Base-by-base conservation (phyloP, 2,329 filamentous ascomycete genomes). In the Coleophoma eucalyptorum region DNA sequence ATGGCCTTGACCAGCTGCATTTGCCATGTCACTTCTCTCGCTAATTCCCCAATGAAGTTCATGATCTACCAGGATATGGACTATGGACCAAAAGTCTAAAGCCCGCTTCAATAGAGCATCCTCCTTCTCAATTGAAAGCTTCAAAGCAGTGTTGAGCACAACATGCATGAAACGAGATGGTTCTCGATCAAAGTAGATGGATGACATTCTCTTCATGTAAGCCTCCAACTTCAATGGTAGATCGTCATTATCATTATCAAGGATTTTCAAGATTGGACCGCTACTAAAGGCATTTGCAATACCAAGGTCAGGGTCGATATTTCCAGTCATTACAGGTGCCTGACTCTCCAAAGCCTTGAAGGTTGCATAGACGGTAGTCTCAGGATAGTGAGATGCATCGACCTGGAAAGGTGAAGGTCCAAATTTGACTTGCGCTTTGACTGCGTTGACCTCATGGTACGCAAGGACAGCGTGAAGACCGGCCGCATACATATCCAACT, bases 71-170 rank as follows among this genome's bases (percentile, higher is more conserved):
- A 66, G 55, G 43, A 84, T 80, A 62, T 86, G 82, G 4, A 86
- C 81, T 5, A 83, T 72, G 0, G 80, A 79, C 83, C 83, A 86
- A 2, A 86, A 72, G 62, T 86, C 81, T 4, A 86, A 71, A 1
- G 81, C 79, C 52, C 79, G 76, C 48, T 73, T 73, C 6, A 86
- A 68, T 12, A 84, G 67, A 50, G 78, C 74, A 54, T 83, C 79
- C 34, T 73, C 70, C 6, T 74, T 75, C 43, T 73, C 65, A 19
- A 58, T 68, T 0, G 78, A 77, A n/a, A 77, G 62, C 32, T 66
- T 60, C 18, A 68, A 63, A 10, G 75, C 75, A 6, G 75, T 76
- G 44, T 79, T 74, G 32, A 86, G 70, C 2, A 81, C 83, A 18
- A 78, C 72, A 11, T 76, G 75, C 65, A 84, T 80, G 53, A 85